Base-by-base conservation (phyloP, 768 basidiomycete genomes). In the Mycena indigotica region DNA sequence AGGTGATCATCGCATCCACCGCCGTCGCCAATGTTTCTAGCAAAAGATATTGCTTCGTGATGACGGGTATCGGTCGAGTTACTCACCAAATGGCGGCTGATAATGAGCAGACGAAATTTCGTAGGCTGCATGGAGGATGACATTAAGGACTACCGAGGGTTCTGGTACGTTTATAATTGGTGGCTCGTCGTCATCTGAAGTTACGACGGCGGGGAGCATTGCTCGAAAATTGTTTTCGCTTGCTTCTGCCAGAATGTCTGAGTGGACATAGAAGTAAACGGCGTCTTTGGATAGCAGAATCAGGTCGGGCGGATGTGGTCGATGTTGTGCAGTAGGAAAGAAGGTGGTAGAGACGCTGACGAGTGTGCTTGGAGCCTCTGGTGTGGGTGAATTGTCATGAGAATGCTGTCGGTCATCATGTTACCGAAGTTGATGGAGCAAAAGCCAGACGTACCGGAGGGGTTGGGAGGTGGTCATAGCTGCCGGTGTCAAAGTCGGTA, bases 321-420 rank as follows among this genome's bases (percentile, higher is more conserved):
- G 76, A 58, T 81, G 80, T 57, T 84, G 81, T 3, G 88, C 84
- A 32, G 82, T 84, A 2, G 91, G 89, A 66, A 82, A 86, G 73
- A 93, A 93, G 0, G 89, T 89, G 25, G 91, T 93, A 16, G 90
- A 92, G 30, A 93, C 84, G 1, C 90, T 90, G 55, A 93, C 86
- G 52, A 79, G 73, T 2, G 77, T 72, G 46, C 71, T 80, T 19
- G 45, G 62, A 23, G 78, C 73, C 21, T 60, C 62, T 16, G 64
- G 60, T 17, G 77, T 69, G 1, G 80, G 79, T 6, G 79, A 78
- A 40, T 77, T 77, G 56, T 79, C 76, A 52, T 77, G 70, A 32
- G 79, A 83, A 62, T 80, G 79, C 72, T 84, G 68, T 17, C 21
- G 19, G 30, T 35, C 44, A 4, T 38, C 39, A 21, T 17, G 46